These are phyloP conservation scores for Shiraia sp. DNA, from an alignment of 2,329 filamentous ascomycete species.

Conservation along the genomic window DNA sequence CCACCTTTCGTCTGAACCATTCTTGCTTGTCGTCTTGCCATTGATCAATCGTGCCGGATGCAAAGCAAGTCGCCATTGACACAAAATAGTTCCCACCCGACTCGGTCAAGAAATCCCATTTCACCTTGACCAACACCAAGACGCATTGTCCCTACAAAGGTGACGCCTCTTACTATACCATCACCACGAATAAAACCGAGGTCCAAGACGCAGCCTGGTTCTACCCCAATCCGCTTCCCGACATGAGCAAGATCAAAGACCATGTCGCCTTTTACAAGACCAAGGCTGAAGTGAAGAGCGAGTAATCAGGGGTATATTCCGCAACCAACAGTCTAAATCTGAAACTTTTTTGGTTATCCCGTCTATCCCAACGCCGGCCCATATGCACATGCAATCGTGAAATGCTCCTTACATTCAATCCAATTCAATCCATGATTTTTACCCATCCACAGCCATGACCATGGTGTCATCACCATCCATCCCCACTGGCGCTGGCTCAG, in stretches of 20 bases:
- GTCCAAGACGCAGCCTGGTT: slow-evolving; percentile 63
- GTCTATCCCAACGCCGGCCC: not conserved
- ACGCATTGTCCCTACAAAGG: slow-evolving; percentile 63
- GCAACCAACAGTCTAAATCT: not conserved
- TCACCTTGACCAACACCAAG: slow-evolving; percentile 51
- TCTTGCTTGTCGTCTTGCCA: too few relatives aligned
- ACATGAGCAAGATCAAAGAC: slow-evolving; percentile 56
- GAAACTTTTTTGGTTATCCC: not conserved
- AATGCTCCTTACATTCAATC: too few relatives aligned
- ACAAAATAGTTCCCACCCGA: slow-evolving; percentile 41
- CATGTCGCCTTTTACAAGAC: slow-evolving; percentile 63
- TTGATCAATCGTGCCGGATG: too few relatives aligned
- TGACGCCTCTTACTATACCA: slow-evolving; percentile 59
- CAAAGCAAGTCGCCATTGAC: slow-evolving; percentile 2
- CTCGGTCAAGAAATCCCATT: slow-evolving; percentile 49
- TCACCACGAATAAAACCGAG: slow-evolving; percentile 54
- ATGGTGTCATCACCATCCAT: slow-evolving; percentile 90
- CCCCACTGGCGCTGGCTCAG: slow-evolving; percentile 61
- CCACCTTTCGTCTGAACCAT: too few relatives aligned
- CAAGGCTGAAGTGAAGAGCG: slow-evolving; percentile 24
- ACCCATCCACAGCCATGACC: slow-evolving; percentile 58
- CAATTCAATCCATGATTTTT: too few relatives aligned
- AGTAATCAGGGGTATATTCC: not conserved
- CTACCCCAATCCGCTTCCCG: slow-evolving; percentile 57
- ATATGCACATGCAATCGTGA: slow-evolving; percentile 3